Evolutionary conservation across 2,329 filamentous ascomycete genomes (phyloP), one percentile per base, ranked within the genome.

Genomic region (Pseudogymnoascus sp.): DNA sequence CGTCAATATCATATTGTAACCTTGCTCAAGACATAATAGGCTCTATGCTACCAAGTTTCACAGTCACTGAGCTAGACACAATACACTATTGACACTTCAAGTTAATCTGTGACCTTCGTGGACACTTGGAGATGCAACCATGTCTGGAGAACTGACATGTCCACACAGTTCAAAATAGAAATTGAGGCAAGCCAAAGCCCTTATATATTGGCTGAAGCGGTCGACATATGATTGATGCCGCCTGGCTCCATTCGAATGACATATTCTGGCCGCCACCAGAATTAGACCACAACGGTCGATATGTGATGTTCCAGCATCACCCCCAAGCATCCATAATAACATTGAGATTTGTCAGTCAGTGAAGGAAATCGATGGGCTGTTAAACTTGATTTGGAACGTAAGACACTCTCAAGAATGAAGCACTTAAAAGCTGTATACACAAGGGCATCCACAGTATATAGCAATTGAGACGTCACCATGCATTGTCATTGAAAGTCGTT

Each of bases 401-500:
- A 11, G 9, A 53, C 30, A 18, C 11, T 53, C 8, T 53, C 47
- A 33, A n/a, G 47, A 53, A 53, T 53, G 47, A 33, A 53, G 47
- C 9, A 28, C n/a, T 18, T 12, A 28, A 20, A 18, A 18, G 15
- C 47, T 33, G 28, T 33, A 53, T 53, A 35, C 47, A 33, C 47
- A 14, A 35, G 15, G 47, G 47, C 33, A 30, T 33, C 47, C 47
- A 33, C 28, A 33, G 9, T 18, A 53, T n/a, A 33, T 33, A 53
- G 28, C 47, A 53, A 33, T 20, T 20, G 28, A 20, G 28, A 53
- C 18, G 47, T 53, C 47, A 53, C 47, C n/a, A 53, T 53, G 47
- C 47, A 53, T 18, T n/a, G 18, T 53, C 28, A 53, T 53, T 53
- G 47, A 53, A 53, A 53, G 47, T 53, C 47, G 47, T 53, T 53